Conservation (phyloP, 352 stramenopile genomes). For the Pythium sp. region DNA sequence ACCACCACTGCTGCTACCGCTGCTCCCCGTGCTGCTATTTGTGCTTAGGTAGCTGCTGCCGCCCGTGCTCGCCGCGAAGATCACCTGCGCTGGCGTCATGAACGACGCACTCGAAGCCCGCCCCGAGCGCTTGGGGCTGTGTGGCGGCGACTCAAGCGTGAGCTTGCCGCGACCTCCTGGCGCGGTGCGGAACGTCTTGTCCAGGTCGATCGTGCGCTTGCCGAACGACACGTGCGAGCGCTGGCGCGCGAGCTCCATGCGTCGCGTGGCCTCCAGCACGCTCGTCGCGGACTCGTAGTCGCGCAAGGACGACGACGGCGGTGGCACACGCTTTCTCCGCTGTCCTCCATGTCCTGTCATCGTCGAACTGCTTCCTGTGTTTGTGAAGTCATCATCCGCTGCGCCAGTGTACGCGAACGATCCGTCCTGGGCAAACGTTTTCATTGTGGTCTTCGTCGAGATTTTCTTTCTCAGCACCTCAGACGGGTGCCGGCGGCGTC, state of each 20-base stretch:
- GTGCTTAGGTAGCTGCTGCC: constrained; percentile 19
- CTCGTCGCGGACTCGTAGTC: constrained; percentile 47
- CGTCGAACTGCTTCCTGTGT: background rate
- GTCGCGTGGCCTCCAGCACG: constrained; percentile 35
- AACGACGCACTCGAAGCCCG: constrained; percentile 23
- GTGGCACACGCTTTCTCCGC: constrained; percentile 13
- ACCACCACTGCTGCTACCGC: constrained; percentile 4
- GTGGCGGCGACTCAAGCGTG: constrained; percentile 27
- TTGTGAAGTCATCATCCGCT: background rate
- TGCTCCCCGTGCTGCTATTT: constrained; percentile 12
- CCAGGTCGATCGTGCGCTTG: constrained; percentile 41
- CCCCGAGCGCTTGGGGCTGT: constrained; percentile 10
- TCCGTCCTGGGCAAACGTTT: constrained; percentile 15
- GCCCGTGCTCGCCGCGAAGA: constrained; percentile 20
- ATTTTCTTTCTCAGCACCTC: constrained; percentile 11
- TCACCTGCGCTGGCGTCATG: constrained; percentile 27
- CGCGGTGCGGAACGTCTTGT: constrained; percentile 55
- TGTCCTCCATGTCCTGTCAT: background rate
- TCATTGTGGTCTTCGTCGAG: background rate
- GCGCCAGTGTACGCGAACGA: constrained; percentile 14
- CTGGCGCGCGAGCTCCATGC: constrained; percentile 47
- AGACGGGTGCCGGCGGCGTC: constrained; percentile 5
- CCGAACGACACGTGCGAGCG: constrained; percentile 50
- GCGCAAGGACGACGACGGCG: constrained; percentile 19
- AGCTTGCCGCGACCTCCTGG: constrained; percentile 40